Evolutionary conservation across 148 eudicot species (phyloP).

Genomic region (Fagopyrum tataricum): DNA sequence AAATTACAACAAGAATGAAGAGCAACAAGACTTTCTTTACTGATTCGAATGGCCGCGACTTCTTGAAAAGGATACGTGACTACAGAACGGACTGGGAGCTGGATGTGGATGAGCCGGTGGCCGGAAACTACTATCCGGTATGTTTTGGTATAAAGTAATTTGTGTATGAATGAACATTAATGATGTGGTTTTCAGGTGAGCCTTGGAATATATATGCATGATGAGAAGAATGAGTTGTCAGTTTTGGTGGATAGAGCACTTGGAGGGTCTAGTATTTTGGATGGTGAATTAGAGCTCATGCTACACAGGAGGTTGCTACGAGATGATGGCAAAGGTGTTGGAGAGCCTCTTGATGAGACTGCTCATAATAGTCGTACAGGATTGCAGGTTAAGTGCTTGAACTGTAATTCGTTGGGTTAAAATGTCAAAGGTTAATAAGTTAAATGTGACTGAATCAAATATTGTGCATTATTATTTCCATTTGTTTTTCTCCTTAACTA

Average conservation of each 20-base stretch:
- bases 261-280: conserved; percentile 85
- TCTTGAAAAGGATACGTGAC: conserved; percentile 89
- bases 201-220: conserved; percentile 81
- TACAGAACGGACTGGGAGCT: conserved; percentile 93
- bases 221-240: conserved; percentile 62
- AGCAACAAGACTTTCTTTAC: conserved; percentile 78
- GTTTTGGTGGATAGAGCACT: conserved; percentile 91
- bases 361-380: conserved; percentile 52
- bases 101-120: conserved; percentile 81
- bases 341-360: conserved; percentile 80
- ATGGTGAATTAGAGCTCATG: conserved; percentile 95
- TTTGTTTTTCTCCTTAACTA: too few species aligned
- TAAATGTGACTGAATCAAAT: too few species aligned
- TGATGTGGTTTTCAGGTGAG: conserved; percentile 51
- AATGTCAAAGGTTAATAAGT: too few species aligned
- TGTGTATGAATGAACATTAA: neutral
- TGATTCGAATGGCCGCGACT: conserved; percentile 97
- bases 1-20: conserved; percentile 46
- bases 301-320: conserved; percentile 83
- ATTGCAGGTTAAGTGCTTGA: conserved; percentile 47
- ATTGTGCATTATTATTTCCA: too few species aligned
- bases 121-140: conserved; percentile 98
- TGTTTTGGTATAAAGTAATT: neutral
- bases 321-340: conserved; percentile 92
- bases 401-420: too few species aligned